Evolutionary conservation across 352 stramenopile species (phyloP), one percentile per base, ranked within the genome.

Genomic region (Ophiocytium majus): DNA sequence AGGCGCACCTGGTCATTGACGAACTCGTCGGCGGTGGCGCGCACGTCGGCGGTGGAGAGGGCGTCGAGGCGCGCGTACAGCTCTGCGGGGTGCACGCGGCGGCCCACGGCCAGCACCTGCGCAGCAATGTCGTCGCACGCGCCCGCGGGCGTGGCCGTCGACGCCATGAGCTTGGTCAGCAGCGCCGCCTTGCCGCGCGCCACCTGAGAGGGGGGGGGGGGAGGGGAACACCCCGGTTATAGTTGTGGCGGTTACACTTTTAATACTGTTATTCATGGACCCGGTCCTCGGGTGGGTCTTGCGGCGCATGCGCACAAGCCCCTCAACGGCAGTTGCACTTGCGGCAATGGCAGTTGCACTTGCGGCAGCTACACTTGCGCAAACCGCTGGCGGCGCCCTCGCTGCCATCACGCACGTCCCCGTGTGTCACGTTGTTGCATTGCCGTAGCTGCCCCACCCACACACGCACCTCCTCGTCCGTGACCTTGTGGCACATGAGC

Each of bases 111-210:
- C 82, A 98, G 92, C 85, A 99, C 90, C 90, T 99, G 97, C 81
- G 97, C 94, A 85, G 97, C 97, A 90, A 99, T 99, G 91, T 99
- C 97, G 92, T 99, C 97, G 88, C 95, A 98, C 81, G 99, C 96
- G 81, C 97, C 96, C 84, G 94, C 96, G 83, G 97, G 97, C 82
- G 95, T 95, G 86, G 99, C 97, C 49, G 99, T 91, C 88, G 98
- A 94, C 94, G 98, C 98, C 78, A 99, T 91, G 31, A 82, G 79
- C 9, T 82, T 81, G 1, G 79, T 78, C 49, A 80, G 81, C 10
- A 82, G 79, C 63, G 79, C 79, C 14, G 32, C 9, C 49, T 82
- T 82, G 19, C 9, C 79, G 23, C 79, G 79, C 19, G 49, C 35
- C 35, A 82, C 79, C 79, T 82, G 23, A 10, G 14, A 14, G 66